These are phyloP conservation scores for Coemansia umbellata DNA, from an alignment of 192 early-diverging fungal species.

Conservation along the genomic window DNA sequence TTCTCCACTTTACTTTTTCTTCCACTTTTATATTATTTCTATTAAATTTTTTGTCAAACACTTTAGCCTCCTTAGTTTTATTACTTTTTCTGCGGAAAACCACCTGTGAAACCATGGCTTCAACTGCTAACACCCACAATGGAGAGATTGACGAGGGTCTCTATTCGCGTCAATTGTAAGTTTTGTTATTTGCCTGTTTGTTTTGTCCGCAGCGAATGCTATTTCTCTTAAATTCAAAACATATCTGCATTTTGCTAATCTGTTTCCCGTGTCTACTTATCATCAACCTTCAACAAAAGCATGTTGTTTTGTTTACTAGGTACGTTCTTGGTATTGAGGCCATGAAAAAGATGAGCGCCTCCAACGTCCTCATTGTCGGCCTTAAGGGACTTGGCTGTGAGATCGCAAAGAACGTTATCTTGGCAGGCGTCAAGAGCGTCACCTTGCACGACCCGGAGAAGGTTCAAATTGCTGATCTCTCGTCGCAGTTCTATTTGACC, in stretches of 20 bases:
- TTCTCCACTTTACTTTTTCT: background rate
- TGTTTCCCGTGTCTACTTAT: background rate
- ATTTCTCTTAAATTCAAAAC: background rate
- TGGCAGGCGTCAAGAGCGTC: constrained; percentile 99
- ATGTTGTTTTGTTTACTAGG: constrained; percentile 45
- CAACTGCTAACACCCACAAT: constrained; percentile 12
- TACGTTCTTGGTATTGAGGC: constrained; percentile 91
- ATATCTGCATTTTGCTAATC: background rate
- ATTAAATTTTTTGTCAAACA: background rate
- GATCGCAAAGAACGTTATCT: constrained; percentile 97
- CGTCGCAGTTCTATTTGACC: constrained; percentile 85
- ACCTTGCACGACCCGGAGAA: constrained; percentile 84
- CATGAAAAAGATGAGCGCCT: constrained; percentile 96
- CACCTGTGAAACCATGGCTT: constrained; percentile 1
- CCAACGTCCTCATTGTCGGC: constrained; percentile 95
- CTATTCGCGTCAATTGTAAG: constrained; percentile 98
- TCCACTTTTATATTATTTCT: background rate
- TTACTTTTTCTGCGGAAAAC: constrained; percentile 7
- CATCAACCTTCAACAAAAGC: background rate
- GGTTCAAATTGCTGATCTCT: constrained; percentile 77
- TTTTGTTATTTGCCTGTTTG: constrained; percentile 5
- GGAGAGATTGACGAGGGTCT: constrained; percentile 87
- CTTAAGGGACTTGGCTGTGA: constrained; percentile 96
- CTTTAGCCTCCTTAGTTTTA: constrained; percentile 3
- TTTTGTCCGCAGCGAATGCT: too few species aligned